Conservation (phyloP, 2,329 filamentous ascomycete genomes). For the Uncinocarpus reesii region DNA sequence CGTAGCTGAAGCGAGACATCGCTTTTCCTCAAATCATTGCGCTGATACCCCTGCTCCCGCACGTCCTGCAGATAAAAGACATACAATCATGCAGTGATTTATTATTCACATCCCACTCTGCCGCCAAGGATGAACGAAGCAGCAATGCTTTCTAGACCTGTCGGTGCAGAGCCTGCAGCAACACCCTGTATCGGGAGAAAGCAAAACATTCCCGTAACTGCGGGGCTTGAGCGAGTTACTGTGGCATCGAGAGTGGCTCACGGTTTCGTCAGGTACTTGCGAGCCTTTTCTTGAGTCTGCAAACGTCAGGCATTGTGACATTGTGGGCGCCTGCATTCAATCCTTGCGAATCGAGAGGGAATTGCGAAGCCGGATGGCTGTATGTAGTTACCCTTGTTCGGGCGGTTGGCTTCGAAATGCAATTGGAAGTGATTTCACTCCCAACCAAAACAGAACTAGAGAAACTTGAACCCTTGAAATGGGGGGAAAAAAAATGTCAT, state of each 20-base stretch:
- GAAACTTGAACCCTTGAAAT: constrained; percentile 4
- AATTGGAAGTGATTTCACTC: constrained; percentile 1
- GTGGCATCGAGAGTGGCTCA: neutral
- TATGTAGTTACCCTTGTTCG: constrained; percentile 1
- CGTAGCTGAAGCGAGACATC: neutral
- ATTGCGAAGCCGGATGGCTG: neutral
- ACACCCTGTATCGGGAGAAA: constrained; percentile 4
- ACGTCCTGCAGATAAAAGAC: constrained; percentile 5
- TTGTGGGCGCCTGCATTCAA: constrained; percentile 1
- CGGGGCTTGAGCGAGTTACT: neutral
- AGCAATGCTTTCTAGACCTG: neutral
- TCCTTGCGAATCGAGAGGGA: neutral
- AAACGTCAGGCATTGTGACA: neutral
- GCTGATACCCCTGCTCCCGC: neutral
- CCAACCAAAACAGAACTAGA: constrained; percentile 2
- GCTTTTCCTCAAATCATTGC: constrained; percentile 2
- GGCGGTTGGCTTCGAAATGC: constrained; percentile 9
- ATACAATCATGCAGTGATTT: neutral
- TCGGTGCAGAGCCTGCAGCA: constrained; percentile 3
- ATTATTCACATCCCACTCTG: constrained; percentile 3
- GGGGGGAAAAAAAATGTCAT: neutral
- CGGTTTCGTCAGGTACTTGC: too few species aligned
- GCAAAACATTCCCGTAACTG: constrained; percentile 3
- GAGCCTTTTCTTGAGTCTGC: neutral
- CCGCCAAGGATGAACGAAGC: constrained; percentile 8